These are phyloP conservation scores for Solanum microdontum DNA, from an alignment of 257 asterid genomes.

Conservation along the genomic window DNA sequence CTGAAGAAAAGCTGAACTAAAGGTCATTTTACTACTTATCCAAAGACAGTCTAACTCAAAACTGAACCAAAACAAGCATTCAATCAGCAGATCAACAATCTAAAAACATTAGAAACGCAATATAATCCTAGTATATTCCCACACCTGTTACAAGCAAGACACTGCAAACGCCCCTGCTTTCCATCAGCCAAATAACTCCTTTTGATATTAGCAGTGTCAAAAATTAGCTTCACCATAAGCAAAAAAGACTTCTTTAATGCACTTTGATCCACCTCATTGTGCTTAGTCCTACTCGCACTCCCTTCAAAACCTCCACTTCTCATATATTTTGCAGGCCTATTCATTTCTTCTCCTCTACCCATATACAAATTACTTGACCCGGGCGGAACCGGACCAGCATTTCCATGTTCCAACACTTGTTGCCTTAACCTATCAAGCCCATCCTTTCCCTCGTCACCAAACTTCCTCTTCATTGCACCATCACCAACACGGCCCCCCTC, in stretches of 20 bases:
- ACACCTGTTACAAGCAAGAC: slow-evolving; percentile 9
- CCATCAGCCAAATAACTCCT: slow-evolving; percentile 5
- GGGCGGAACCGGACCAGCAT: slow-evolving; percentile 22
- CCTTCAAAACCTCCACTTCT: slow-evolving; percentile 15
- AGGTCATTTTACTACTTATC: background rate
- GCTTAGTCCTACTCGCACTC: background rate
- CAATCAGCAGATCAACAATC: background rate
- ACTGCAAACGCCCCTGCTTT: slow-evolving; percentile 6
- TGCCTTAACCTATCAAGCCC: slow-evolving; percentile 83
- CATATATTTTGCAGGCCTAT: slow-evolving; percentile 44
- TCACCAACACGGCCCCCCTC: slow-evolving; percentile 18
- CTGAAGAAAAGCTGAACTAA: background rate
- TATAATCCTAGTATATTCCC: background rate
- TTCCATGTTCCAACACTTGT: slow-evolving; percentile 84
- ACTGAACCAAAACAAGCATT: background rate
- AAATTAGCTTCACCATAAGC: background rate
- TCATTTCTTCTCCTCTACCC: slow-evolving; percentile 42
- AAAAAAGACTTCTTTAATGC: slow-evolving; percentile 7
- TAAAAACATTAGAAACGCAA: background rate
- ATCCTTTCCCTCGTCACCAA: slow-evolving; percentile 64
- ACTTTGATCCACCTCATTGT: slow-evolving; percentile 6
- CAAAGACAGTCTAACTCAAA: background rate
- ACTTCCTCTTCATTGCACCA: slow-evolving; percentile 55
- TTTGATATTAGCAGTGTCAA: background rate
- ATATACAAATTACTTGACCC: slow-evolving; percentile 25